Percentiles rank a stretch among this genome's conserved stretches.
Conservation (phyloP, 148 eudicot genomes). For the Amaranthus cruentus region DNA sequence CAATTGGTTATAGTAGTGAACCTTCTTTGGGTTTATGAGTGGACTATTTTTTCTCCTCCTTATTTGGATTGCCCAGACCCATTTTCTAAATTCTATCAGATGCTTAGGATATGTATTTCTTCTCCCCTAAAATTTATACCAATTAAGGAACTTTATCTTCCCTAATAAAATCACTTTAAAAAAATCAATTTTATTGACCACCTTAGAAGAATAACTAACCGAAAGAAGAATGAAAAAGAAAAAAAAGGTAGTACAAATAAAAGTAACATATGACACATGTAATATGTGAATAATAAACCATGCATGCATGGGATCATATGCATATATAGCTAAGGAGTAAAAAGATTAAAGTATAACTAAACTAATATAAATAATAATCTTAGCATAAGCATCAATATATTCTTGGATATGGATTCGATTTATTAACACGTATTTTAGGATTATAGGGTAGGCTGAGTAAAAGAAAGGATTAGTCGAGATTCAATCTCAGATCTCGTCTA, state of each 20-base stretch:
- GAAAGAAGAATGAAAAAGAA: neutral
- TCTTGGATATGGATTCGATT: constrained; percentile 8
- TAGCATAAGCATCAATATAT: neutral
- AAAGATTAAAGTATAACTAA: neutral
- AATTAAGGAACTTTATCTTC: constrained; percentile 13
- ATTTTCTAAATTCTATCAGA: no score
- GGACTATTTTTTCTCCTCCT: no score
- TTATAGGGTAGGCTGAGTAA: no score
- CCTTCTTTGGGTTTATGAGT: no score
- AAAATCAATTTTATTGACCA: constrained; percentile 7
- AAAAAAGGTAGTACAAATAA: neutral
- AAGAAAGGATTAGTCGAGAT: no score
- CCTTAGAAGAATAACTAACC: constrained; percentile 10
- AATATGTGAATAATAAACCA: neutral
- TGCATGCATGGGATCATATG: neutral
- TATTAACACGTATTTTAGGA: neutral
- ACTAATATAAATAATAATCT: neutral
- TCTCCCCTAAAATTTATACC: constrained; percentile 8
- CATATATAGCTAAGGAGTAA: neutral
- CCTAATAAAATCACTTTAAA: constrained; percentile 7
- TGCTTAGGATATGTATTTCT: neutral
- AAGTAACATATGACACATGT: no score
- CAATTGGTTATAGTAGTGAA: no score
- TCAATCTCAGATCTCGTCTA: no score
- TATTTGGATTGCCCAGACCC: no score